phyloP scores from a whole-genome alignment of 2,329 filamentous ascomycete genomes.

The Pseudocercospora eumusae region DNA sequence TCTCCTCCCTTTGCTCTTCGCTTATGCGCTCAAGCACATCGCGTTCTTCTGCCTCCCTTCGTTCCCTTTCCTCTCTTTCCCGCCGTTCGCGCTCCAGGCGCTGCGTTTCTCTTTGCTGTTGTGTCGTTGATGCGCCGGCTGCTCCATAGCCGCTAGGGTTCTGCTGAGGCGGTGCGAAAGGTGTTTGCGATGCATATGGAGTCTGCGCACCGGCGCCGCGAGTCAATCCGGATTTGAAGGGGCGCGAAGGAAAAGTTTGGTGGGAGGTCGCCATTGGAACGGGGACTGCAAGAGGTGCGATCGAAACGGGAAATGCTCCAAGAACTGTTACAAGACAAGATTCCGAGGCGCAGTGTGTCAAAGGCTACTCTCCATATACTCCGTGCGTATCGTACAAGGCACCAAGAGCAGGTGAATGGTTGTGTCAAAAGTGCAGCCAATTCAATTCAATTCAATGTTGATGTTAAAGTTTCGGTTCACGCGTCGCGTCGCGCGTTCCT shows the following conservation, averaged over 20 bases:
- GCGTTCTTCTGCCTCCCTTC: slow-evolving; percentile 47
- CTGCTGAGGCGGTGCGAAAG: slow-evolving; percentile 41
- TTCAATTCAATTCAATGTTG: slow-evolving; percentile 8
- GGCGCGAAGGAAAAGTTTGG: slow-evolving; percentile 58
- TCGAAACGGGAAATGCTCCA: not conserved
- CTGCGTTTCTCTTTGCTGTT: slow-evolving; percentile 46
- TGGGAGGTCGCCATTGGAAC: slow-evolving; percentile 55
- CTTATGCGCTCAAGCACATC: slow-evolving; percentile 61
- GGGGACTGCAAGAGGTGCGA: slow-evolving; percentile 9
- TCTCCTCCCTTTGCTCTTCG: slow-evolving; percentile 90
- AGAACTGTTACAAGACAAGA: not conserved
- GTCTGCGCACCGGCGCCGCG: slow-evolving; percentile 41
- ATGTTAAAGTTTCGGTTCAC: slow-evolving; percentile 1
- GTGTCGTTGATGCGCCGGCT: slow-evolving; percentile 38
- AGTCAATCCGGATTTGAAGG: slow-evolving; percentile 52
- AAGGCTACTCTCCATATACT: slow-evolving; percentile 2
- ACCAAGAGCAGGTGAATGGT: slow-evolving; percentile 2
- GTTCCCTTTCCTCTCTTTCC: slow-evolving; percentile 46
- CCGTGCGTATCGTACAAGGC: slow-evolving; percentile 1
- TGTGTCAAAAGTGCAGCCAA: not conserved
- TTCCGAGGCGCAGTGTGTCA: not conserved
- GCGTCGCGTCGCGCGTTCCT: slow-evolving; percentile 4
- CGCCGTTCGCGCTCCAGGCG: slow-evolving; percentile 46
- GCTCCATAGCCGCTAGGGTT: slow-evolving; percentile 37
- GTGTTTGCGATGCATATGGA: slow-evolving; percentile 35